These are phyloP conservation scores for Dactylellina cionopaga DNA, from an alignment of 2,329 filamentous ascomycete genomes.

Conservation along the genomic window DNA sequence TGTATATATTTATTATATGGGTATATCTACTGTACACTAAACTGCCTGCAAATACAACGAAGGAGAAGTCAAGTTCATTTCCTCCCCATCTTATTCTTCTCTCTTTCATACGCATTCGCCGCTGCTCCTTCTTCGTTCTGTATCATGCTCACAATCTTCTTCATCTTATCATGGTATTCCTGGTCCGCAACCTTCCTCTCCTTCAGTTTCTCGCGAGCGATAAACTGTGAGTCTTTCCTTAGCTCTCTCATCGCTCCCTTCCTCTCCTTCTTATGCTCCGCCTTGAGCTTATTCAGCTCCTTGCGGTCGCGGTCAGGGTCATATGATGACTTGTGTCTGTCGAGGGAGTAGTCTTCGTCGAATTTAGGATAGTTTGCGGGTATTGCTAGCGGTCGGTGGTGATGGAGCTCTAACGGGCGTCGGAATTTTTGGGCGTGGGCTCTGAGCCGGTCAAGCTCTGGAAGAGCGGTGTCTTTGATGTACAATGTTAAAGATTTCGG, in stretches of 20 bases:
- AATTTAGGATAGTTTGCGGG: slow-evolving; percentile 91
- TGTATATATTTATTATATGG: background rate
- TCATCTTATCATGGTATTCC: slow-evolving; percentile 96
- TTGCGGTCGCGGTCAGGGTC: slow-evolving; percentile 91
- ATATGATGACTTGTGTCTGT: slow-evolving; percentile 78
- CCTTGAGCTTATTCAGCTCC: slow-evolving; percentile 82
- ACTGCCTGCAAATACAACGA: background rate
- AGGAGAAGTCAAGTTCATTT: slow-evolving; percentile 60
- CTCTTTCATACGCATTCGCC: slow-evolving; percentile 86
- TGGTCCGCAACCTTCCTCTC: slow-evolving; percentile 93
- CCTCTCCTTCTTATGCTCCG: slow-evolving; percentile 91
- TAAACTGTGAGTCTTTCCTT: slow-evolving; percentile 92
- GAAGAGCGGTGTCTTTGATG: slow-evolving; percentile 30
- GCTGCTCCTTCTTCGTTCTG: slow-evolving; percentile 91
- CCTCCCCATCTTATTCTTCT: slow-evolving; percentile 79
- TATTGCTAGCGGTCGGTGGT: slow-evolving; percentile 88
- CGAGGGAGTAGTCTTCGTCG: slow-evolving; percentile 92
- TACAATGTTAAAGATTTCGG: slow-evolving; percentile 19
- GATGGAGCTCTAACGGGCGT: slow-evolving; percentile 84
- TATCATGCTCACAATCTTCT: slow-evolving; percentile 89
- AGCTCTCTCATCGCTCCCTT: slow-evolving; percentile 95
- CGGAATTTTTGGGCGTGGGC: slow-evolving; percentile 72
- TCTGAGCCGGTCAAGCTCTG: slow-evolving; percentile 29
- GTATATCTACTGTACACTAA: background rate
- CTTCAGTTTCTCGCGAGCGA: slow-evolving; percentile 86